Percentiles rank a stretch among this genome's conserved stretches.
Evolutionary conservation across 2,329 filamentous ascomycete species (phyloP).

Genomic region (Thelonectria blattea): DNA sequence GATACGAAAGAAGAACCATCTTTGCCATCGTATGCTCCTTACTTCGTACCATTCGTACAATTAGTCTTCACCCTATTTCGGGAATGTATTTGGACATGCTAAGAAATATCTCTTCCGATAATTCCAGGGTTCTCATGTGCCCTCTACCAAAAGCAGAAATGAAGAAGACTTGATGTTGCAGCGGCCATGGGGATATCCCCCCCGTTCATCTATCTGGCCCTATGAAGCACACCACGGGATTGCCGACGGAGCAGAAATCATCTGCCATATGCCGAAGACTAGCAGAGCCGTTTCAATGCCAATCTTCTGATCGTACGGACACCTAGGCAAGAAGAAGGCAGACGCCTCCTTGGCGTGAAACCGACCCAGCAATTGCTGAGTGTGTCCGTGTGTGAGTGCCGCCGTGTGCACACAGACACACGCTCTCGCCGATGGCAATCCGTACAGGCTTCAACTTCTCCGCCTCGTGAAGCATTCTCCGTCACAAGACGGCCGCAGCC

Average conservation of each 20-base stretch:
- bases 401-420: neutral
- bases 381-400: too few relatives aligned
- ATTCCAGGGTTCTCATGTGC: neutral
- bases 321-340: neutral
- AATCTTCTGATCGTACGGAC: neutral
- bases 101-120: neutral
- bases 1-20: neutral
- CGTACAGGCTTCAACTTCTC: neutral
- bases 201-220: constrained; percentile 6
- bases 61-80: neutral
- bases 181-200: neutral
- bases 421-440: neutral
- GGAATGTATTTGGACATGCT: neutral
- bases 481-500: constrained; percentile 4
- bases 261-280: constrained; percentile 4
- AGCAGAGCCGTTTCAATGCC: neutral
- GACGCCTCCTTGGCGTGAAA: constrained; percentile 9
- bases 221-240: constrained; percentile 6
- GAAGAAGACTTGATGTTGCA: constrained; percentile 6
- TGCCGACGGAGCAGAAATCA: constrained; percentile 10
- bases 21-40: neutral
- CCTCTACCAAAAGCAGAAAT: neutral
- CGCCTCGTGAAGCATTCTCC: constrained; percentile 2
- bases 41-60: too few relatives aligned
- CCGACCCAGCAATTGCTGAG: neutral